Base-by-base conservation (phyloP, 495 filamentous ascomycete genomes). In the Rostrohypoxylon terebratum region DNA sequence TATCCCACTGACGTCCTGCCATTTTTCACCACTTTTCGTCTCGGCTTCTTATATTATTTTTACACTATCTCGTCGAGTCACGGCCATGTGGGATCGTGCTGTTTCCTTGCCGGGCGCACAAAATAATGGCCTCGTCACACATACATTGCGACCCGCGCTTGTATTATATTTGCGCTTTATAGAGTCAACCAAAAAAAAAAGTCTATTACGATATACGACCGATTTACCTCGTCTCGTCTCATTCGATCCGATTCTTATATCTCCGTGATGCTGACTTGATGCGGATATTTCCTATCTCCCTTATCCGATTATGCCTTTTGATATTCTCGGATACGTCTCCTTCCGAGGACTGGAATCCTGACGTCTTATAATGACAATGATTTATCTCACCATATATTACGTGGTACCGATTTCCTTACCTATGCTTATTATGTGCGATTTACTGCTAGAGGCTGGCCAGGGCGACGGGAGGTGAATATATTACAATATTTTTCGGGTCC, bases 121-220 rank as follows among this genome's bases (percentile, higher is more conserved):
- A 66, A 51, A 66, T 45, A 62, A 62, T 59, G 14, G 4, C 36
- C 55, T 68, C 28, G 34, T 36, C 28, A 45, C 48, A 67, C 53
- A 68, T 51, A 68, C 42, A 50, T 9, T 65, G 54, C 60, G 34
- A 23, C n/a, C 50, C 31, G 47, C 65, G 60, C 50, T n/a, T 69
- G 65, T 66, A 73, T 66, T 66, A 73, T 73, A 69, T 69, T 62
- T 36, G 31, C 65, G 34, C 40, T 64, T 72, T 11, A 61, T 66
- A 73, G 61, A 66, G 20, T 53, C 48, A 23, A 20, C 59, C 48
- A 23, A 20, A 53, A 54, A 63, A 59, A 59, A 66, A 59, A 34
- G 48, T 66, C 38, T 58, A 62, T 61, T 20, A 62, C 48, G 60
- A 64, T 64, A 61, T 38, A 68, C 55, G 60, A 69, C 55, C 50